These are phyloP conservation scores for Rhizophora mangle DNA, from an alignment of 345 rosid species.

Conservation along the genomic window DNA sequence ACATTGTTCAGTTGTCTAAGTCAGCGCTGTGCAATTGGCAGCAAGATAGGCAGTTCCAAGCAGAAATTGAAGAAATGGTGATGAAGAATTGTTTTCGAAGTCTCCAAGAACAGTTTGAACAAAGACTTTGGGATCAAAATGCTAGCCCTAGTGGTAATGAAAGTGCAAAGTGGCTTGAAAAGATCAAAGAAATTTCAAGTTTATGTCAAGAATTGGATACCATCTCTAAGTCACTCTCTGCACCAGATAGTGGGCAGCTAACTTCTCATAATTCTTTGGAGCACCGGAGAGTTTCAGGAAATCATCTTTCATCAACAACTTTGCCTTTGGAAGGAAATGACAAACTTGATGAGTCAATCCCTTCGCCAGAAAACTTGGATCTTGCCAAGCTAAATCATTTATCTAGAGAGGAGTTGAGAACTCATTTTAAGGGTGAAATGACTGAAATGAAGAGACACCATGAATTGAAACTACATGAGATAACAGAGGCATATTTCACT, in stretches of 20 bases:
- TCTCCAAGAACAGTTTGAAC: slow-evolving; percentile 58
- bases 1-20: slow-evolving; percentile 24
- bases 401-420: slow-evolving; percentile 40
- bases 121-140: slow-evolving; percentile 41
- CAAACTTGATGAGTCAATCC: slow-evolving; percentile 49
- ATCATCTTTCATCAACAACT: slow-evolving; percentile 38
- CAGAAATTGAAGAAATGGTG: slow-evolving; percentile 50
- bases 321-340: slow-evolving; percentile 55
- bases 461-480: slow-evolving; percentile 50
- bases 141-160: slow-evolving; percentile 28
- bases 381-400: slow-evolving; percentile 38
- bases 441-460: slow-evolving; percentile 74
- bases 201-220: slow-evolving; percentile 68
- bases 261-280: slow-evolving; percentile 52
- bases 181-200: slow-evolving; percentile 53
- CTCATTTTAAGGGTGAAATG: slow-evolving; percentile 62
- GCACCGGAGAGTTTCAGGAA: slow-evolving; percentile 54
- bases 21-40: slow-evolving; percentile 44
- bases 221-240: slow-evolving; percentile 46
- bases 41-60: slow-evolving; percentile 47
- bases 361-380: slow-evolving; percentile 53
- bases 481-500: slow-evolving; percentile 60
- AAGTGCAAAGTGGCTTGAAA: slow-evolving; percentile 38
- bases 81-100: slow-evolving; percentile 38
- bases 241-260: slow-evolving; percentile 47